Conservation (phyloP, 352 stramenopile species). For the Phytophthora capsici region DNA sequence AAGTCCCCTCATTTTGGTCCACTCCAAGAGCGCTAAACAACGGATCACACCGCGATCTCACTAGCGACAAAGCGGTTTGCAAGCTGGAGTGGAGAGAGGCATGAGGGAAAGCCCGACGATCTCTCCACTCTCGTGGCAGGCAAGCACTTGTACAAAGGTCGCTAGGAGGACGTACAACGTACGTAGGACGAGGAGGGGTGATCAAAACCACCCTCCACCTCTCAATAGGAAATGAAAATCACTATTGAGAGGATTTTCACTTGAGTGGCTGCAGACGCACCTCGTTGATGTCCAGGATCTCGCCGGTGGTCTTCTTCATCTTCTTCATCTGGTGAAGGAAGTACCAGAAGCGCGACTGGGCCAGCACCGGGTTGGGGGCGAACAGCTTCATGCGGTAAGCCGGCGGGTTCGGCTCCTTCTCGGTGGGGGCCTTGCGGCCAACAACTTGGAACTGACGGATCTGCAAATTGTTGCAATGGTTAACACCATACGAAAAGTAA, state of each 20-base stretch:
- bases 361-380: constrained; percentile 96
- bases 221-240: constrained; percentile 15
- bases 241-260: constrained; percentile 23
- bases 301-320: constrained; percentile 99
- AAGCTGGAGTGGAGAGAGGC: constrained; percentile 77
- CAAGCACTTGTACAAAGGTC: constrained; percentile 72
- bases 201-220: constrained; percentile 1
- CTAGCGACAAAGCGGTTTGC: constrained; percentile 83
- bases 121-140: constrained; percentile 83
- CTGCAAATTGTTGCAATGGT: constrained; percentile 26
- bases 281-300: constrained; percentile 99
- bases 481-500: constrained; percentile 11
- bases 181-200: constrained; percentile 19
- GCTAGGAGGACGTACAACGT: constrained; percentile 47
- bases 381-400: constrained; percentile 99
- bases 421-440: constrained; percentile 98
- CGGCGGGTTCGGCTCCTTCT: constrained; percentile 97
- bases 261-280: constrained; percentile 57
- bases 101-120: constrained; percentile 19
- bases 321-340: constrained; percentile 99
- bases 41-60: constrained; percentile 73
- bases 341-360: constrained; percentile 99
- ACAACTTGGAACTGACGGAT: constrained; percentile 99
- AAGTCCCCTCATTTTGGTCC: constrained; percentile 36
- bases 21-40: constrained; percentile 68